phyloP scores from a whole-genome alignment of 148 eudicot genomes.

The Spergularia bocconei region DNA sequence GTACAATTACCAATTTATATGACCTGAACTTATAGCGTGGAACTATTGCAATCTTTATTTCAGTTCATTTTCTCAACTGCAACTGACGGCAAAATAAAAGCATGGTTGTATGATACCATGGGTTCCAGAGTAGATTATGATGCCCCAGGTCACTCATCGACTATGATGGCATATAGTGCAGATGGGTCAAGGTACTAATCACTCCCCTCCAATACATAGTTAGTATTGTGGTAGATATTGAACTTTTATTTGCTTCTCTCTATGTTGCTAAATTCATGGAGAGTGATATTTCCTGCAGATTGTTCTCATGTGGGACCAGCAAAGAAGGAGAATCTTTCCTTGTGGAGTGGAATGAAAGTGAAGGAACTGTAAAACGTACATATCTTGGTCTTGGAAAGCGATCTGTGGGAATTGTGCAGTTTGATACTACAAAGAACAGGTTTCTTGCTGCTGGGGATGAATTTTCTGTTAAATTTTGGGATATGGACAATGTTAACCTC shows the following conservation, averaged over 20 bases:
- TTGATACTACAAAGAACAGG: constrained; percentile 82
- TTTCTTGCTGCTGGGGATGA: constrained; percentile 93
- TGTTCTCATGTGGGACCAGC: constrained; percentile 93
- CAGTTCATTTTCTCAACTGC: constrained; percentile 95
- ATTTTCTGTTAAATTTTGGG: constrained; percentile 74
- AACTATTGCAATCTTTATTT: constrained; percentile 3
- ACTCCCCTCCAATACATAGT: background rate
- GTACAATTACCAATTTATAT: background rate
- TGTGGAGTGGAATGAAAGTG: constrained; percentile 96
- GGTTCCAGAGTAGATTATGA: constrained; percentile 95
- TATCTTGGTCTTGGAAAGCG: constrained; percentile 79
- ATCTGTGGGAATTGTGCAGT: constrained; percentile 72
- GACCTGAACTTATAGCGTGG: background rate
- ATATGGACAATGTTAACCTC: constrained; percentile 71
- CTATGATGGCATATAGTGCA: constrained; percentile 83
- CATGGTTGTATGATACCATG: constrained; percentile 83
- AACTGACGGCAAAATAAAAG: constrained; percentile 92
- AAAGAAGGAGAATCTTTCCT: constrained; percentile 92
- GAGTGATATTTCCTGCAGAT: constrained; percentile 36
- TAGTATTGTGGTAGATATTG: constrained; percentile 2
- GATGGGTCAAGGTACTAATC: constrained; percentile 76
- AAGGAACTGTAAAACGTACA: constrained; percentile 81
- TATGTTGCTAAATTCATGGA: constrained; percentile 2
- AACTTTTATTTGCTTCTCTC: background rate
- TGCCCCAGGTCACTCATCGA: constrained; percentile 93